phyloP scores from a whole-genome alignment of 2,329 filamentous ascomycete species.

The Ilyonectria mors-panacis region DNA sequence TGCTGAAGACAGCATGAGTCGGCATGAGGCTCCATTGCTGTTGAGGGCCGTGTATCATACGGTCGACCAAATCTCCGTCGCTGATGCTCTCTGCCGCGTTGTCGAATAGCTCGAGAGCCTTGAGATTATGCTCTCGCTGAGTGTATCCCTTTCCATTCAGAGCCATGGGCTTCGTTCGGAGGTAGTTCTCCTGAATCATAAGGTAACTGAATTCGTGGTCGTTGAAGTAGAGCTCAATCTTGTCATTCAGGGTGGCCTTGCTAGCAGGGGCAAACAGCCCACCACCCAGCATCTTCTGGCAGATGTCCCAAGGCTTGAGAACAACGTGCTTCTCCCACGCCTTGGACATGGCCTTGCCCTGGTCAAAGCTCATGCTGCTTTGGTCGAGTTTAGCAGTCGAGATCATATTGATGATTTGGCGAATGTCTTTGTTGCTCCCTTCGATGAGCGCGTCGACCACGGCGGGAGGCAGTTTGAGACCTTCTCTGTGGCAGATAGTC shows the following conservation, averaged over 20 bases:
- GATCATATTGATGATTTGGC: slow-evolving; percentile 99
- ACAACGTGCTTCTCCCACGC: slow-evolving; percentile 98
- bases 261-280: slow-evolving; percentile 88
- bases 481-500: slow-evolving; percentile 95
- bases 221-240: slow-evolving; percentile 99
- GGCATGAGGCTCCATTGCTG: slow-evolving; percentile 99
- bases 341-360: slow-evolving; percentile 95
- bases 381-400: slow-evolving; percentile 93
- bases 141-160: slow-evolving; percentile 69
- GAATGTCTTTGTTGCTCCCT: slow-evolving; percentile 94
- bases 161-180: slow-evolving; percentile 82
- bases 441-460: slow-evolving; percentile 96
- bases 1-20: slow-evolving; percentile 94
- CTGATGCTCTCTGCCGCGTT: slow-evolving; percentile 96
- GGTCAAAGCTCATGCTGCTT: slow-evolving; percentile 82
- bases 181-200: slow-evolving; percentile 99
- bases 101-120: slow-evolving; percentile 88
- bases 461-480: slow-evolving; percentile 84
- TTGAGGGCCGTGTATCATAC: slow-evolving; percentile 98
- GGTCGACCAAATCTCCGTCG: slow-evolving; percentile 94
- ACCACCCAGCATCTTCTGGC: slow-evolving; percentile 89
- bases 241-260: slow-evolving; percentile 93
- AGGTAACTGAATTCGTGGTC: slow-evolving; percentile 98
- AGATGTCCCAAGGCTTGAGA: slow-evolving; percentile 98
- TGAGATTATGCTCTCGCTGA: slow-evolving; percentile 80